Base-by-base conservation (phyloP, 805 yeast species). In the Tetrapisispora namnaoensis region DNA sequence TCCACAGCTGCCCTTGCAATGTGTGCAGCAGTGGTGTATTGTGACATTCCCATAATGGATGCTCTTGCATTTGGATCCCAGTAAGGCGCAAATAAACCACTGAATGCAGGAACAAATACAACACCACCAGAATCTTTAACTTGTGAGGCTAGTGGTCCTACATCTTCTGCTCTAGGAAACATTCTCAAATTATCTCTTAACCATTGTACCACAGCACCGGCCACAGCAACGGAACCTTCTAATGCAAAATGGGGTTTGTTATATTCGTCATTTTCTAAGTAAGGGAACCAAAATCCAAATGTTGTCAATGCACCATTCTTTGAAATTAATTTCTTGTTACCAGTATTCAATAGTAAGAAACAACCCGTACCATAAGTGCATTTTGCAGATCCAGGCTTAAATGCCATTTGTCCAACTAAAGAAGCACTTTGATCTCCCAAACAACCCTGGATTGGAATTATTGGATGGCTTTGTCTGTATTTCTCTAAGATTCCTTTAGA, bases 361-460 rank as follows among this genome's bases (percentile, higher is more conserved):
- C 95, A 86, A 53, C 98, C 98, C 1, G 98, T 90, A 53, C 98
- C 98, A 61, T 89, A 90, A 11, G 98, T 90, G 74, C 95, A 88
- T 68, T 90, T 90, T 42, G 96, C 96, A 42, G 83, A 80, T 49
- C 96, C 96, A 41, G 79, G 75, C 54, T 78, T 74, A 59, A 88
- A 79, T 1, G 96, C 96, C 67, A 86, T 68, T 68, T 90, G 96
- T 36, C 97, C 98, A 45, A 89, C 95, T 52, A 91, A 68, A 1
- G 97, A 93, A 2, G 96, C 88, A 49, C 90, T 80, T 71, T 90
- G 98, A 70, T 90, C 98, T 51, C 97, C 97, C 30, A 90, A 73
- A 68, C 95, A 86, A 42, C 96, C 96, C 57, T 86, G 78, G 50
- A 90, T 79, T 35, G 96, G 95, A 27, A 82, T 72, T 42, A 83